Conservation (phyloP, 2,329 filamentous ascomycete genomes). For the Fusarium mundagurra region DNA sequence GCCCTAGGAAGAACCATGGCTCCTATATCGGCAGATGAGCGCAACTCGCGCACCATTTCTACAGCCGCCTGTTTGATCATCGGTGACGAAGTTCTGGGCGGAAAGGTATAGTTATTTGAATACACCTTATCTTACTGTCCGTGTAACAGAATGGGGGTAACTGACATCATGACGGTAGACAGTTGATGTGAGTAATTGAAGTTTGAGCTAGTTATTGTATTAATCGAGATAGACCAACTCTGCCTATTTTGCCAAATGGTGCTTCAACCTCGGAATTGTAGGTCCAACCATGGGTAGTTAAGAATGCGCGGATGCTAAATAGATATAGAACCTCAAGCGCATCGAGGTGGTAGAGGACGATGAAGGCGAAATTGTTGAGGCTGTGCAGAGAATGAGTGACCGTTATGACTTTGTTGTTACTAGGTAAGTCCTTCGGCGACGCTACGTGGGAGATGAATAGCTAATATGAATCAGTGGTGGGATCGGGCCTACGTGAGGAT, state of each 20-base stretch:
- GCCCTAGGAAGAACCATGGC: slow-evolving; percentile 52
- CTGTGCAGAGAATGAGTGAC: slow-evolving; percentile 84
- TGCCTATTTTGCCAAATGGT: slow-evolving; percentile 71
- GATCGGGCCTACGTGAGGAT: slow-evolving; percentile 86
- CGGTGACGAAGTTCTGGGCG: slow-evolving; percentile 94
- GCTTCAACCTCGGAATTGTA: slow-evolving; percentile 70
- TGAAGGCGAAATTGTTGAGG: slow-evolving; percentile 88
- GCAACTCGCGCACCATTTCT: slow-evolving; percentile 75
- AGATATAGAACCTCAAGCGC: slow-evolving; percentile 73
- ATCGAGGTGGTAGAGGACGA: slow-evolving; percentile 96
- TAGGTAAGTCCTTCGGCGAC: slow-evolving; percentile 56
- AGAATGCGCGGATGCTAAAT: background rate
- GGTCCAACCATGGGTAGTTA: slow-evolving; percentile 14
- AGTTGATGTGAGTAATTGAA: slow-evolving; percentile 51
- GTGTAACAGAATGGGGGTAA: background rate
- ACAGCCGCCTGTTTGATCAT: slow-evolving; percentile 95
- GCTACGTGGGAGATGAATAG: background rate
- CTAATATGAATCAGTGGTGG: slow-evolving; percentile 70
- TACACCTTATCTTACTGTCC: background rate
- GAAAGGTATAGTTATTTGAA: slow-evolving; percentile 72
- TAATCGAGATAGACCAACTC: slow-evolving; percentile 66
- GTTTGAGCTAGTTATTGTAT: background rate
- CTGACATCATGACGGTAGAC: slow-evolving; percentile 40
- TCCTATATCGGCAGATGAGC: slow-evolving; percentile 58
- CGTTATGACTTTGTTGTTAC: slow-evolving; percentile 96